Base-by-base conservation (phyloP, 2,329 filamentous ascomycete species). In the Camillea tinctor region DNA sequence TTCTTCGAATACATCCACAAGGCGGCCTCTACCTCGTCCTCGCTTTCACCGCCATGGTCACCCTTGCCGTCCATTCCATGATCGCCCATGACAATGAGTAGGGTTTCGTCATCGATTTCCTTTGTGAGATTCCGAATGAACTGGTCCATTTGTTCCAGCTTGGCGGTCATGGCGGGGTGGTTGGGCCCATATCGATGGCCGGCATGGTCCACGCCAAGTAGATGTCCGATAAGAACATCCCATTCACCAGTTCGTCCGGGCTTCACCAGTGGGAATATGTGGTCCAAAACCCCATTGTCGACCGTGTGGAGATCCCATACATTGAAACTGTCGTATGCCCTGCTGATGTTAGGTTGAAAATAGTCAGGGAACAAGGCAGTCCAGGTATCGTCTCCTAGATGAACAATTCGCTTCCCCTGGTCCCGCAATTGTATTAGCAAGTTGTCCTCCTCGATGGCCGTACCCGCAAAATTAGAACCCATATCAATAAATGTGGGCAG, bases 351-450 rank as follows among this genome's bases (percentile, higher is more conserved):
- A 8, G 88, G 79, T 73, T 97, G 89, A 70, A 99, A 99, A 74
- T 96, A 93, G n/a, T 84, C 91, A 0, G 95, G 95, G 73, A 98
- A 99, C 17, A 99, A 80, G 50, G 92, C 84, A 66, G 93, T 91
- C 95, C 95, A 99, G 4, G 95, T 99, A 76, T 99, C 94, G 74
- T 99, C 95, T n/a, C 95, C 95, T 44, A 99, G 80, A 71, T 99
- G 96, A 5, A 93, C 95, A 66, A 99, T 86, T 64, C 84, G 91
- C 80, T 92, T 78, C 75, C 85, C 71, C 77, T 87, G 76, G 78
- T 89, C 72, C 75, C 81, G 73, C 79, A 90, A 73, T 75, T 96
- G 75, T 82, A 88, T 77, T 77, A 90, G 71, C 77, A 88, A 66
- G 79, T 96, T 80, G 73, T 99, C 95, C 79, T 99, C 95, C 59